phyloP scores from a whole-genome alignment of 805 yeast genomes.

The Phaffomyces antillensis region DNA sequence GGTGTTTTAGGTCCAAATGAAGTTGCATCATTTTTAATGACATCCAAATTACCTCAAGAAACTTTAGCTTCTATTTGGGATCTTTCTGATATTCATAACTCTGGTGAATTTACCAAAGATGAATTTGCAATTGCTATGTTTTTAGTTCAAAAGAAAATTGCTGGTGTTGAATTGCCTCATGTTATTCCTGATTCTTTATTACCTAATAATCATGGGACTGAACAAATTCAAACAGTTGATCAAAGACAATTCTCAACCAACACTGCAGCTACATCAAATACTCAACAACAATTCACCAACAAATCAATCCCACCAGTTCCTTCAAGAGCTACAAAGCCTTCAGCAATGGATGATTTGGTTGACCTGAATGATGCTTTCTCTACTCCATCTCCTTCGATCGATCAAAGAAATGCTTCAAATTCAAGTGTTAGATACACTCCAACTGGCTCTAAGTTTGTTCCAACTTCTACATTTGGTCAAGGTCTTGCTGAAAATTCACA shows the following conservation, averaged over 20 bases:
- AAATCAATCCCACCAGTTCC: slow-evolving; percentile 25
- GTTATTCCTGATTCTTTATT: slow-evolving; percentile 64
- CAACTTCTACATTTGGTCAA: slow-evolving; percentile 84
- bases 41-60: slow-evolving; percentile 80
- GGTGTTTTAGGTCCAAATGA: slow-evolving; percentile 70
- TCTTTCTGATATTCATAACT: slow-evolving; percentile 79
- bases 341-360: slow-evolving; percentile 61
- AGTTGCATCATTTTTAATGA: slow-evolving; percentile 82
- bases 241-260: slow-evolving; percentile 9
- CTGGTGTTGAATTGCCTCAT: slow-evolving; percentile 74
- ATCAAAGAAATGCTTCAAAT: slow-evolving; percentile 18
- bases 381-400: slow-evolving; percentile 28
- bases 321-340: slow-evolving; percentile 34
- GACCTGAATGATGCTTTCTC: slow-evolving; percentile 50
- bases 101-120: slow-evolving; percentile 68
- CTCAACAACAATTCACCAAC: not conserved
- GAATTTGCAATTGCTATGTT: slow-evolving; percentile 95
- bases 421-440: slow-evolving; percentile 24
- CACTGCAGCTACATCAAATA: not conserved
- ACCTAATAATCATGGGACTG: slow-evolving; percentile 17
- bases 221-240: not conserved
- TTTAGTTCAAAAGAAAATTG: slow-evolving; percentile 75
- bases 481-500: slow-evolving; percentile 35
- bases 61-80: slow-evolving; percentile 92
- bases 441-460: slow-evolving; percentile 49